Conservation (phyloP, 2,329 filamentous ascomycete genomes). For the Talaromyces sp. region DNA sequence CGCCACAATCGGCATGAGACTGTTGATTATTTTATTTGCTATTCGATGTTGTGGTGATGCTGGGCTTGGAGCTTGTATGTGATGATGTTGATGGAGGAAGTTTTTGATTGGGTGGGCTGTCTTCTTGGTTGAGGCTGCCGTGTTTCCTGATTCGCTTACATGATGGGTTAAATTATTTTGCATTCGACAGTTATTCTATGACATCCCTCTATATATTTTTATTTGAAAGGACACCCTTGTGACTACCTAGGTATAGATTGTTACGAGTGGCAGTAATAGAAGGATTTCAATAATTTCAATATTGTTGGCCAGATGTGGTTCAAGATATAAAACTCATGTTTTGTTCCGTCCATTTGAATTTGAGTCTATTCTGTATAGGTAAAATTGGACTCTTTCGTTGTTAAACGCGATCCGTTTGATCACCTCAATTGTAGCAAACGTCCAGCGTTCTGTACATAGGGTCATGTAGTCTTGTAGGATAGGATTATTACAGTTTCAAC, state of each 20-base stretch:
- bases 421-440: background rate
- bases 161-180: background rate
- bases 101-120: slow-evolving; percentile 19
- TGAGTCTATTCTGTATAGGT: background rate
- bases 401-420: background rate
- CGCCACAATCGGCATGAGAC: slow-evolving; percentile 36
- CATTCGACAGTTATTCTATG: background rate
- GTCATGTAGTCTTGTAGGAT: background rate
- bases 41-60: background rate
- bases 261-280: background rate
- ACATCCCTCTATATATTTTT: no score
- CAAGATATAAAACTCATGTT: background rate
- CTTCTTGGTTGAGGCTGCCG: background rate
- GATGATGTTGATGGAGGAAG: slow-evolving; percentile 10
- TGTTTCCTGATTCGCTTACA: background rate
- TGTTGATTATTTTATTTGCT: background rate
- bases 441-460: background rate
- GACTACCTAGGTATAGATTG: no score
- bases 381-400: background rate
- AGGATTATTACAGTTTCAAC: background rate
- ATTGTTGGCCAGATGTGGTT: background rate
- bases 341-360: background rate
- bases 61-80: background rate
- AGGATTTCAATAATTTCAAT: background rate
- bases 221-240: background rate